Evolutionary conservation across 345 rosid genomes (phyloP).

Genomic region (Microcos paniculata): DNA sequence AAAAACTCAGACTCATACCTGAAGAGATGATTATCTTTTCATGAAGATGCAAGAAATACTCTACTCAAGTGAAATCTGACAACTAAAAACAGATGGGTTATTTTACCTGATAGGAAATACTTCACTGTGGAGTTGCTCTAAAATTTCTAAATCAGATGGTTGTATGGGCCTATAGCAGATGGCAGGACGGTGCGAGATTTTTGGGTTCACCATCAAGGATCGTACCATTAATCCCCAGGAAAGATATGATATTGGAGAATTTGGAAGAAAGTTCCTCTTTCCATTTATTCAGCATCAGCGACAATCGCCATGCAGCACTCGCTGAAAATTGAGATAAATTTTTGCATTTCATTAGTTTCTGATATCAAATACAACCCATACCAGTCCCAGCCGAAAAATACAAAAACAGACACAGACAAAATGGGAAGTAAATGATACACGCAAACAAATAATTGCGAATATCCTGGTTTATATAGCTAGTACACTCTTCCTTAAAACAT

Average conservation of each 20-base stretch:
- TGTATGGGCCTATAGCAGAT: slow-evolving; percentile 71
- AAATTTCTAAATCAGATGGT: slow-evolving; percentile 71
- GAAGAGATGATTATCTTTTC: slow-evolving; percentile 30
- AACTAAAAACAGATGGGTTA: not conserved
- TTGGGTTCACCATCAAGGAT: slow-evolving; percentile 50
- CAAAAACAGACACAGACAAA: too few relatives aligned
- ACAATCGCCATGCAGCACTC: slow-evolving; percentile 30
- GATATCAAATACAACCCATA: not conserved
- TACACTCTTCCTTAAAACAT: too few relatives aligned
- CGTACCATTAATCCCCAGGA: slow-evolving; percentile 46
- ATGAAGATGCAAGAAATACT: slow-evolving; percentile 11
- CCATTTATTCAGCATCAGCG: slow-evolving; percentile 50
- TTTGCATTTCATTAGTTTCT: slow-evolving; percentile 10
- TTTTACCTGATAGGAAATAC: slow-evolving; percentile 81
- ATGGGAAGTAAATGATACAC: too few relatives aligned
- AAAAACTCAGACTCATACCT: slow-evolving; percentile 95
- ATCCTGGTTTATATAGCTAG: too few relatives aligned
- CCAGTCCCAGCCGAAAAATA: not conserved
- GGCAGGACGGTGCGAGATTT: slow-evolving; percentile 45
- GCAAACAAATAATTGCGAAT: too few relatives aligned
- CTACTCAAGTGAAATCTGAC: slow-evolving; percentile 3
- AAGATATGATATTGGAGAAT: slow-evolving; percentile 33
- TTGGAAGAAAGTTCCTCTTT: slow-evolving; percentile 24
- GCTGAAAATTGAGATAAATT: slow-evolving; percentile 22
- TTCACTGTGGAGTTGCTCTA: slow-evolving; percentile 73